A percentile compares a stretch with the other conserved stretches of the same genome.
Conservation (phyloP, 805 yeast genomes). For the Cyberlindnera euphorbiiphila region DNA sequence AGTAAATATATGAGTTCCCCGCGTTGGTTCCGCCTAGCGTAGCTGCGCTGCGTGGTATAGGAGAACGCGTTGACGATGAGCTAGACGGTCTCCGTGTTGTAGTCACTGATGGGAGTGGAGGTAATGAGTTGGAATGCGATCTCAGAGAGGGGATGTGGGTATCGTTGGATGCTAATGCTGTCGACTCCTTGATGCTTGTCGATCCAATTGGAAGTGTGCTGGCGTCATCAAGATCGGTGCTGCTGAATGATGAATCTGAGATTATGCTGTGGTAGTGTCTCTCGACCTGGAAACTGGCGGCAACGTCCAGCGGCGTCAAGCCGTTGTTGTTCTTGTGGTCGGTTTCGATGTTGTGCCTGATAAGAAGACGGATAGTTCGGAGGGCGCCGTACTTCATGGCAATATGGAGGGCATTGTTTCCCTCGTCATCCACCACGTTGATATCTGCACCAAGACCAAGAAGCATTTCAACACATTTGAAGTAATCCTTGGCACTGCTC, state of each 20-base stretch:
- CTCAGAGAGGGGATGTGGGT: too few relatives aligned
- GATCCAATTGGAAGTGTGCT: slow-evolving; percentile 3
- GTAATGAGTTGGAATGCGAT: slow-evolving; percentile 27
- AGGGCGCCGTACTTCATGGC: slow-evolving; percentile 70
- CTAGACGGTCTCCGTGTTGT: slow-evolving; percentile 28
- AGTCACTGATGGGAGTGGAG: slow-evolving; percentile 33
- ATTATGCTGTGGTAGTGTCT: slow-evolving; percentile 32
- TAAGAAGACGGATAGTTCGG: slow-evolving; percentile 50
- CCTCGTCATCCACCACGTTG: slow-evolving; percentile 63
- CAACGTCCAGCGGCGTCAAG: slow-evolving; percentile 62
- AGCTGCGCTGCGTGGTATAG: slow-evolving; percentile 24
- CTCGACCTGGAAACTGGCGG: slow-evolving; percentile 49
- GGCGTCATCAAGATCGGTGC: slow-evolving; percentile 5
- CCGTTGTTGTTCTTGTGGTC: slow-evolving; percentile 51
- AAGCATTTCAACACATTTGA: slow-evolving; percentile 59
- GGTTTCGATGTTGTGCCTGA: slow-evolving; percentile 47
- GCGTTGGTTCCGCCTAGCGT: slow-evolving; percentile 25
- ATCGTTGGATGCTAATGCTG: background rate
- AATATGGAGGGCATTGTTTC: slow-evolving; percentile 80
- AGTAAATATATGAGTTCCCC: slow-evolving; percentile 23
- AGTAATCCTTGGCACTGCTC: slow-evolving; percentile 56
- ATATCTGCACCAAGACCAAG: slow-evolving; percentile 76
- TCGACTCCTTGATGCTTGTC: slow-evolving; percentile 3
- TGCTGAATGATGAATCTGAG: slow-evolving; percentile 5
- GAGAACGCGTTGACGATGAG: slow-evolving; percentile 26